These are phyloP conservation scores for Fusarium sp. DNA, from an alignment of 2,329 filamentous ascomycete genomes.

Conservation along the genomic window DNA sequence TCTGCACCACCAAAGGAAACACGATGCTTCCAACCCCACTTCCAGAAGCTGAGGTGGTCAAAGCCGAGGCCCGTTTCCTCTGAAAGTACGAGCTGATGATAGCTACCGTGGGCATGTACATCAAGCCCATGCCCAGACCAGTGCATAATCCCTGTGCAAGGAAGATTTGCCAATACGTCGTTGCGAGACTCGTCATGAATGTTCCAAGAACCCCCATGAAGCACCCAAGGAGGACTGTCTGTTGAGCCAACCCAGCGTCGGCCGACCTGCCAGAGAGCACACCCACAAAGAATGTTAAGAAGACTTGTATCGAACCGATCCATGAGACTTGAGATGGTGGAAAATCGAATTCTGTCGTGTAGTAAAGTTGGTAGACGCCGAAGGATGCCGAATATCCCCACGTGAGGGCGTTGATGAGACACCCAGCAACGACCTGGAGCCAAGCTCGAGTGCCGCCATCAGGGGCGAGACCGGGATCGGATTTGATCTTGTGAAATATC, in stretches of 20 bases:
- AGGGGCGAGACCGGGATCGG: not conserved
- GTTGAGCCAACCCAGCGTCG: not conserved
- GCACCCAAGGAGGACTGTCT: not conserved
- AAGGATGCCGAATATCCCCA: not conserved
- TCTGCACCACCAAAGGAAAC: not conserved
- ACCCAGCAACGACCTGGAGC: not conserved
- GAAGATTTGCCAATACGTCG: not conserved
- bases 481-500: not conserved
- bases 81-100: not conserved
- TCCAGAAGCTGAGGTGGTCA: not conserved
- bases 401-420: not conserved
- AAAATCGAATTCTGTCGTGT: not conserved
- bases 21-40: not conserved
- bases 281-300: not conserved
- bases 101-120: not conserved
- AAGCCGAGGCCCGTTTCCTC: not conserved
- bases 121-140: not conserved
- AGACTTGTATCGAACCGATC: not conserved
- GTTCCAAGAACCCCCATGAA: not conserved
- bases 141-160: not conserved
- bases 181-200: not conserved
- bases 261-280: not conserved
- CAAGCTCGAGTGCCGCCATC: not conserved
- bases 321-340: not conserved
- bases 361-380: not conserved